Evolutionary conservation across 306 rosid genomes (phyloP), one percentile per base, ranked within the genome.

Genomic region (Gastrolobium villosum): DNA sequence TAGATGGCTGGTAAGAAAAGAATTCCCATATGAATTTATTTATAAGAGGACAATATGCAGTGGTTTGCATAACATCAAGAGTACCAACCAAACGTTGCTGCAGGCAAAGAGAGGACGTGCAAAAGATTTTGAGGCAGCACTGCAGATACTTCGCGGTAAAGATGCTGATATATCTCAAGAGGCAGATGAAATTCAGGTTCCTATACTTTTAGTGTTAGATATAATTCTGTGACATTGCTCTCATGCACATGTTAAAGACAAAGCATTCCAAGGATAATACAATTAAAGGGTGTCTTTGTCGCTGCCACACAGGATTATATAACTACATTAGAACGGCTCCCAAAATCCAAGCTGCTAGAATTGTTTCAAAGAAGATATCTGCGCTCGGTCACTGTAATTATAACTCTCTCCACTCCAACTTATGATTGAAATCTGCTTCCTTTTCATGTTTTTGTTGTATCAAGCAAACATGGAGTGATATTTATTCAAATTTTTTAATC

Each of bases 111-210:
- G 50, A 41, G 94, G 98, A 54, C 84, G 86, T 8, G 41, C 59
- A 10, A 72, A 79, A 71, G 98, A 91, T 49, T 95, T 92, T 81
- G 85, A 78, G 85, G 65, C 43, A 7, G 88, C 99, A 20, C 66
- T 95, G 63, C 88, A 81, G 79, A 85, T 68, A 61, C 97, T 91
- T 67, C 98, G 96, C 0, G 98, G 99, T 37, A 83, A 85, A 84
- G 95, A 87, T 76, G 89, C 82, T 68, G 88, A 92, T 74, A 82
- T 92, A 76, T 84, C 97, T 78, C 36, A 46, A 20, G 98, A 92
- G 85, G 93, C 96, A 36, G 88, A 11, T 3, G 98, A 95, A 81
- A 95, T 95, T 82, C 92, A 88, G 98, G 98, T 94, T 68, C 65
- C 40, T 39, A 45, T 52, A 7, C 32, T 44, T 37, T 61, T 59